A percentile compares a stretch with the other conserved stretches of the same genome.
phyloP scores from a whole-genome alignment of 371 early-diverging fungal species.

The Polyrhizophydium stewartii region DNA sequence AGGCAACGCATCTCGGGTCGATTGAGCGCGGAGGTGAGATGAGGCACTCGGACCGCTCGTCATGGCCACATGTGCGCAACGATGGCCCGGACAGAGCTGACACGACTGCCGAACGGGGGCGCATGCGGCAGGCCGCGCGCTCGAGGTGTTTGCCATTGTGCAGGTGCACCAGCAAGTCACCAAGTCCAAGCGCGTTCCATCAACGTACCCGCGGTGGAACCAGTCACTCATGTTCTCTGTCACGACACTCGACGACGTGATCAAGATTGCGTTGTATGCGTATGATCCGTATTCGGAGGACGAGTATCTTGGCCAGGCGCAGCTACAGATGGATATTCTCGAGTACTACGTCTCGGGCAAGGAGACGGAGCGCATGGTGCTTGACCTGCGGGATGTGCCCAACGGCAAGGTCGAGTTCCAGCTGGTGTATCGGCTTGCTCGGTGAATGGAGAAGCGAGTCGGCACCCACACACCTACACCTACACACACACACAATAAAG shows the following conservation, averaged over 20 bases:
- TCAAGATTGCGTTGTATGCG: conserved; percentile 21
- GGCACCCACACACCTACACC: too few species aligned
- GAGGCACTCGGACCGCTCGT: not conserved
- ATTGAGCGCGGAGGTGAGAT: conserved; percentile 2
- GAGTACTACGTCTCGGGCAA: conserved; percentile 30
- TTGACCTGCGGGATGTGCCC: conserved; percentile 16
- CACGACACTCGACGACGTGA: conserved; percentile 18
- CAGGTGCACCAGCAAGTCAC: conserved; percentile 17
- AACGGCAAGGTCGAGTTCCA: conserved; percentile 7
- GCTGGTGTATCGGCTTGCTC: conserved; percentile 1
- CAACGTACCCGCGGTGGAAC: conserved; percentile 17
- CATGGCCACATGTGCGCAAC: not conserved
- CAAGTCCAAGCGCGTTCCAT: conserved; percentile 14
- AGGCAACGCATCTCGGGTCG: conserved; percentile 8
- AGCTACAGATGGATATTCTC: conserved; percentile 29
- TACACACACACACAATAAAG: too few species aligned
- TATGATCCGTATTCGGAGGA: conserved; percentile 31
- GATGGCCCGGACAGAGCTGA: not conserved
- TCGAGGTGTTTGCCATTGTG: conserved; percentile 18
- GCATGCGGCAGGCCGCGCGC: conserved; percentile 5
- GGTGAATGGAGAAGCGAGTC: not conserved
- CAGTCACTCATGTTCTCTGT: conserved; percentile 26
- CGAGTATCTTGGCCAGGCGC: conserved; percentile 26
- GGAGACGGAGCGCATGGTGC: conserved; percentile 26
- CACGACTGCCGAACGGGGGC: too few species aligned